These are phyloP conservation scores for Apiospora koreana DNA, from an alignment of 2,329 filamentous ascomycete species.

Conservation along the genomic window DNA sequence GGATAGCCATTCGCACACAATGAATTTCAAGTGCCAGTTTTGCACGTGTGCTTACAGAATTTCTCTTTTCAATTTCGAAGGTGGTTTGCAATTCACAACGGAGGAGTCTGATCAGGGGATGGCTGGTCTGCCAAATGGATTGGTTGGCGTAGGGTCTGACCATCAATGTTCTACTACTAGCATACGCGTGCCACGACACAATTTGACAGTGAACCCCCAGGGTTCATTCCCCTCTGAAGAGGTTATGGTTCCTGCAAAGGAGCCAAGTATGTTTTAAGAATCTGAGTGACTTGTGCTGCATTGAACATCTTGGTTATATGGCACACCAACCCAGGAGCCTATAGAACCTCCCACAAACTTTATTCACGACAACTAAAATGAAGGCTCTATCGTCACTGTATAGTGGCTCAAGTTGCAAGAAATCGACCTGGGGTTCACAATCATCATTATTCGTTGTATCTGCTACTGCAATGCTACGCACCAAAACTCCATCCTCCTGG, in stretches of 20 bases:
- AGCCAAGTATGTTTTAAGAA: no score
- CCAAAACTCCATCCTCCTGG: slow-evolving; percentile 5
- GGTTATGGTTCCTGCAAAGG: neutral
- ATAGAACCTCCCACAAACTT: no score
- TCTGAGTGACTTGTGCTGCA: neutral
- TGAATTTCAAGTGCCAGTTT: neutral
- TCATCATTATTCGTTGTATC: neutral
- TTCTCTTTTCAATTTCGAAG: neutral
- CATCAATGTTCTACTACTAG: slow-evolving; percentile 5
- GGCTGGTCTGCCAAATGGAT: slow-evolving; percentile 8
- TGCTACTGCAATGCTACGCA: neutral
- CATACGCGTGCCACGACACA: slow-evolving; percentile 5
- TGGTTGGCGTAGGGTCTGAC: slow-evolving; percentile 2
- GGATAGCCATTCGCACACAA: neutral
- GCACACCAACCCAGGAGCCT: no score
- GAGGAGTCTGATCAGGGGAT: slow-evolving; percentile 4
- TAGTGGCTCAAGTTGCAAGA: no score
- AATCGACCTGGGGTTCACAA: neutral
- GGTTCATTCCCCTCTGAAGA: neutral
- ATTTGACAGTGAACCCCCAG: neutral
- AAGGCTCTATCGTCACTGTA: no score
- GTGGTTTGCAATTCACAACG: neutral
- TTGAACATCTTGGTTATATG: neutral
- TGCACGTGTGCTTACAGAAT: neutral
- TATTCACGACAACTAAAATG: no score